Evolutionary conservation across 306 rosid species (phyloP), one percentile per base, ranked within the genome.

Genomic region (Malus sylvestris): DNA sequence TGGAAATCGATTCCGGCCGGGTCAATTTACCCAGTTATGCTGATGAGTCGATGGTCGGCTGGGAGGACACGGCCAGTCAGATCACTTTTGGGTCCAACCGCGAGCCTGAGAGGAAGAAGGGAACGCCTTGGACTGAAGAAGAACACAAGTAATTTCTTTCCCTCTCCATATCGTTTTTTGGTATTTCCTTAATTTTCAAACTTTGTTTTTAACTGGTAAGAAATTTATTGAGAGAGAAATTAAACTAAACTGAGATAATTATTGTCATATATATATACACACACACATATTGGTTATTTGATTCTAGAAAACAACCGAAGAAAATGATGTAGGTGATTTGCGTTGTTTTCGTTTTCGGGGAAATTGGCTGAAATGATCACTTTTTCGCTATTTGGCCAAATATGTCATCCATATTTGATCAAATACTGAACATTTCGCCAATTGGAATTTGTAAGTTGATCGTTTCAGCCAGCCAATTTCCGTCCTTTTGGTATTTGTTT

Each of bases 121-220:
- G 97, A 0, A 92, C 93, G 4, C 96, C 98, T 0, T 93, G 98
- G 98, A 90, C 90, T 27, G 96, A 89, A 79, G 89, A 90, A 60
- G 98, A 94, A 52, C 98, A 94, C 75, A 91, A 82, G 98, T 94
- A 74, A 82, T 22, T 40, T 3, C 46, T 29, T n/a, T 20, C 27
- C 33, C 10, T 14, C 16, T 53, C 14, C 33, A 1, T 76, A 4
- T 33, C 0, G 3, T 58, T 55, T 57, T 1, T 18, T 3, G 0
- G 10, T 67, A 2, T 29, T 13, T n/a, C 4, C 20, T 66, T n/a
- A 66, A 22, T 66, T 35, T 10, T 57, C 27, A 57, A n/a, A 9
- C 27, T 57, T 33, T 3, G 11, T 8, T 32, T 18, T 13, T 64
- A 33, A 20, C 16, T 2, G 49, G 25, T 15, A 20, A 49, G 58